A percentile compares a stretch with the other conserved stretches of the same genome.
Conservation (phyloP, 1,284 basidiomycete species). For the Naganishia sp. region DNA sequence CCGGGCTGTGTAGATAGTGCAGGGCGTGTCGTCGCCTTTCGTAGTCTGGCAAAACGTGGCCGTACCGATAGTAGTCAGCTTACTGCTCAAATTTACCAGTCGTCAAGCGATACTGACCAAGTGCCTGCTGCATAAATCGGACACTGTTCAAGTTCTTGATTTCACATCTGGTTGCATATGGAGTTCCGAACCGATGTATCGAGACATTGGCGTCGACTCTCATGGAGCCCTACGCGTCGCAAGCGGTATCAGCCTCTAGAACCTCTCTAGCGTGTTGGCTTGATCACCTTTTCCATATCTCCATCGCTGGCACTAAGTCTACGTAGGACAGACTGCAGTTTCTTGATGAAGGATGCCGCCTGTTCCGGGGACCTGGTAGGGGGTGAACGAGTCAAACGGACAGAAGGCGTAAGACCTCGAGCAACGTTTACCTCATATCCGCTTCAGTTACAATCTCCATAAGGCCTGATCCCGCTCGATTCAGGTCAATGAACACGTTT, state of each 20-base stretch:
- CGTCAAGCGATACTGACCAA: constrained; percentile 61
- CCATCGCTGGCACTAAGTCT: constrained; percentile 86
- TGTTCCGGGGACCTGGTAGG: constrained; percentile 76
- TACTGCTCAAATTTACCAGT: neutral
- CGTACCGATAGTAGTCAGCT: neutral
- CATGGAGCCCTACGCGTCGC: constrained; percentile 71
- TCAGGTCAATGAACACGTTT: constrained; percentile 77
- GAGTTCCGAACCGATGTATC: constrained; percentile 66
- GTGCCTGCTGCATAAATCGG: constrained; percentile 80
- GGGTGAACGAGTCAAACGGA: neutral
- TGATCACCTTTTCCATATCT: constrained; percentile 88
- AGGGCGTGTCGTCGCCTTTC: constrained; percentile 48
- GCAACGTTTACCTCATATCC: constrained; percentile 69
- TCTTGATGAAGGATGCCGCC: constrained; percentile 82
- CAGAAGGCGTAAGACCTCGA: neutral
- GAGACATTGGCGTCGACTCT: constrained; percentile 97
- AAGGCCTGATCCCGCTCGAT: constrained; percentile 82
- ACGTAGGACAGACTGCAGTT: constrained; percentile 78
- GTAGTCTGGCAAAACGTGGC: constrained; percentile 58
- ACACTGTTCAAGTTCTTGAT: constrained; percentile 97
- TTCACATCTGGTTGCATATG: constrained; percentile 85
- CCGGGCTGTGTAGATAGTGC: constrained; percentile 41
- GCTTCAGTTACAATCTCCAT: constrained; percentile 97
- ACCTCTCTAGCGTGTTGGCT: constrained; percentile 23
- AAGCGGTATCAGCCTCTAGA: neutral